Conservation (phyloP, 495 filamentous ascomycete species). For the Pseudomonodictys pantanalensis region DNA sequence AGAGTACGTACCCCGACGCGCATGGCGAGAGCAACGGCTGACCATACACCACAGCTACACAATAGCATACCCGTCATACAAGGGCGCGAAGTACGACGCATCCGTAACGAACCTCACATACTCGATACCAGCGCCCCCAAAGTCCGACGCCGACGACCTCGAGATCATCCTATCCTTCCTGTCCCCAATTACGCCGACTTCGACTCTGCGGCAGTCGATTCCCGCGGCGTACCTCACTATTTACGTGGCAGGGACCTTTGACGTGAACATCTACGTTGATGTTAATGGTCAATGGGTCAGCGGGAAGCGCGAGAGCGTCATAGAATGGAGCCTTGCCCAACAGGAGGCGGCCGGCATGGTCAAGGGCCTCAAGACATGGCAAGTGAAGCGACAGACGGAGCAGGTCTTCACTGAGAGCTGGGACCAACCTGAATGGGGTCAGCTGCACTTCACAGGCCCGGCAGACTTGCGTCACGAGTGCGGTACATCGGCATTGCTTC, state of each 20-base stretch:
- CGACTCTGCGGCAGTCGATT: slow-evolving; percentile 84
- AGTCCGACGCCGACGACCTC: slow-evolving; percentile 43
- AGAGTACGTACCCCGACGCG: slow-evolving; percentile 42
- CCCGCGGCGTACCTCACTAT: slow-evolving; percentile 84
- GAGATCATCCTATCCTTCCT: slow-evolving; percentile 80
- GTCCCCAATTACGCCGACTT: slow-evolving; percentile 89
- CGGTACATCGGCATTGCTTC: slow-evolving; percentile 65
- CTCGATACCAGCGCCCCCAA: slow-evolving; percentile 53
- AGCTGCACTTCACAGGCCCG: slow-evolving; percentile 73
- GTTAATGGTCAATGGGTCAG: slow-evolving; percentile 88
- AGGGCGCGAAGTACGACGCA: slow-evolving; percentile 81
- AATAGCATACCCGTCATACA: slow-evolving; percentile 67
- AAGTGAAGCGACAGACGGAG: slow-evolving; percentile 61
- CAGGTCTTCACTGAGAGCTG: slow-evolving; percentile 68
- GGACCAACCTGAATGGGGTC: slow-evolving; percentile 88
- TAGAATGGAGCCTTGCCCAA: slow-evolving; percentile 64
- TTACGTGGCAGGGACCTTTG: slow-evolving; percentile 65
- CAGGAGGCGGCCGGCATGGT: slow-evolving; percentile 43
- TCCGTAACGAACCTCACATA: slow-evolving; percentile 93
- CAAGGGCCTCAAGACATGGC: slow-evolving; percentile 57
- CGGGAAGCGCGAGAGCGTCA: slow-evolving; percentile 63
- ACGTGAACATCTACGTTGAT: slow-evolving; percentile 82
- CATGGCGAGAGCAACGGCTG: background rate
- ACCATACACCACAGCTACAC: slow-evolving; percentile 51
- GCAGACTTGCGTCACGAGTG: slow-evolving; percentile 63